Evolutionary conservation across 2,329 filamentous ascomycete genomes (phyloP), one percentile per base, ranked within the genome.

Genomic region (Fusarium ramigenum): DNA sequence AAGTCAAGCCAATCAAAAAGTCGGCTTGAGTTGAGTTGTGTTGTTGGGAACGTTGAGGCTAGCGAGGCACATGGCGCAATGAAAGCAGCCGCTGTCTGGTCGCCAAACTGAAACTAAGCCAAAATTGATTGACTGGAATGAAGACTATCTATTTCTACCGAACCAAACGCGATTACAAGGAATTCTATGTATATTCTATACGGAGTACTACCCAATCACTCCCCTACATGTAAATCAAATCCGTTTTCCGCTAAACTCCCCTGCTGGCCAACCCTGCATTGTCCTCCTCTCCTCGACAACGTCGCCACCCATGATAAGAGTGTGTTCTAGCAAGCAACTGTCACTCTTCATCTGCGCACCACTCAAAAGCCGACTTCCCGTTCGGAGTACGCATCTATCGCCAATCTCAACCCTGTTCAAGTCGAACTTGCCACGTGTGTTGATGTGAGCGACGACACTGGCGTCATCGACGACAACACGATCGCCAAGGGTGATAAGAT

Each of bases 251-350:
- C 39, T 46, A 14, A 67, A 67, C 9, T 47, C 46, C 21, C 67
- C 64, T 3, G 64, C 64, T 2, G 63, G 64, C 63, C 63, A 67
- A 4, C 64, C 64, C 18, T 67, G 64, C 63, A 67, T 67, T 1
- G 63, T 61, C 21, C 44, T 49, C 8, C 37, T 44, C 28, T 60
- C 63, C 25, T 67, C 64, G 6, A 67, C 64, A 21, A 67, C 18
- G 2, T 67, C 64, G 16, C 63, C 64, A 6, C 64, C 64, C 64
- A 67, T 67, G 5, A 67, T 67, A 5, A 67, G 63, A 7, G 64
- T 67, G 2, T 67, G 64, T 3, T 67, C 64, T 14, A 67, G 9
- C 16, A 67, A 14, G 52, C 64, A 67, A 14, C 64, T 67, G 6
- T 67, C 53, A 3, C 59, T 67, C 39, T 61, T 66, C 64, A 67